These are phyloP conservation scores for Capsicum baccatum DNA, from an alignment of 257 asterid species.

Conservation along the genomic window DNA sequence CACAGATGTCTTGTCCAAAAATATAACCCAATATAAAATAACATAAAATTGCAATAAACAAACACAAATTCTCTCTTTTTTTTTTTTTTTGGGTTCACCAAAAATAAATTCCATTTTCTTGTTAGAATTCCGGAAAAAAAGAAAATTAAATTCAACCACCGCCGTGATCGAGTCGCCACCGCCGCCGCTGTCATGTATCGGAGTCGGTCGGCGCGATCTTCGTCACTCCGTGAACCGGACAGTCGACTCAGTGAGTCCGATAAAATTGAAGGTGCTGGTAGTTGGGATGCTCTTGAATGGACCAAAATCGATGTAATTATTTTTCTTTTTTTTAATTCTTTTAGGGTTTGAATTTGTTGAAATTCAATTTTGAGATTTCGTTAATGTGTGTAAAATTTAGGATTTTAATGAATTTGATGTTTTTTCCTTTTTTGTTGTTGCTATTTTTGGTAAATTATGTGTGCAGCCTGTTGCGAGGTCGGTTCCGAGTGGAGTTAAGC, in stretches of 20 bases:
- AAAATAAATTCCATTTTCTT: constrained; percentile 8
- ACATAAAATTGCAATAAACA: constrained; percentile 10
- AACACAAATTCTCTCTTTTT: constrained; percentile 1
- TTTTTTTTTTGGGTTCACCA: neutral
- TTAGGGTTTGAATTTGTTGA: constrained; percentile 18
- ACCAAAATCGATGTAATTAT: constrained; percentile 74
- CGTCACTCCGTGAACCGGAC: constrained; percentile 64
- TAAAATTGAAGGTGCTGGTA: constrained; percentile 76
- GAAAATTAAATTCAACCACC: neutral
- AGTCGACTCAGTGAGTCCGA: constrained; percentile 66
- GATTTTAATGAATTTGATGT: neutral
- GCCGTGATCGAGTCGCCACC: constrained; percentile 24
- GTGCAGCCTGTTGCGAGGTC: constrained; percentile 73
- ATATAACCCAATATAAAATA: constrained; percentile 29
- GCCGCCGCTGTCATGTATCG: constrained; percentile 48
- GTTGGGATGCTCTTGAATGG: constrained; percentile 97
- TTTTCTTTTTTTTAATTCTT: neutral
- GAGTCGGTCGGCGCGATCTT: constrained; percentile 63
- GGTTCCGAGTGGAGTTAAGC: constrained; percentile 64
- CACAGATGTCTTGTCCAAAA: constrained; percentile 47
- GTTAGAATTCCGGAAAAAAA: neutral
- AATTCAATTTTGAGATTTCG: neutral
- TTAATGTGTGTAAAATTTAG: neutral
- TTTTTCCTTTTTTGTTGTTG: too few relatives aligned
- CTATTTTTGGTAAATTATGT: neutral